phyloP scores from a whole-genome alignment of 1,284 basidiomycete species.

The Athelia sp. region DNA sequence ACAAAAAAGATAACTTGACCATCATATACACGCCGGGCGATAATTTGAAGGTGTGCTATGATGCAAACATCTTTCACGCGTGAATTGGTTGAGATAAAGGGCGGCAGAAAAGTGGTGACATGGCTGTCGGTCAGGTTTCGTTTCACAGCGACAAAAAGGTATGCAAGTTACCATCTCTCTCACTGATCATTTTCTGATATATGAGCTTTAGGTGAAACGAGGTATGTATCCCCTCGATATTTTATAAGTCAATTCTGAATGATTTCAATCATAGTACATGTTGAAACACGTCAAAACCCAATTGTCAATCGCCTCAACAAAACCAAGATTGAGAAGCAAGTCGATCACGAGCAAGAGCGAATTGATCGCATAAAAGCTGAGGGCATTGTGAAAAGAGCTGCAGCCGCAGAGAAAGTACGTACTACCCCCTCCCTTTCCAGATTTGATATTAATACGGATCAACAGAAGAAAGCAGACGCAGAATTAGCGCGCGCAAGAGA shows the following conservation, averaged over 20 bases:
- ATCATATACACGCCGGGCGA: conserved; percentile 92
- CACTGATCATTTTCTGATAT: background rate
- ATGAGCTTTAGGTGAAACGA: conserved; percentile 62
- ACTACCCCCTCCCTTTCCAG: background rate
- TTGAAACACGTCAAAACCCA: conserved; percentile 79
- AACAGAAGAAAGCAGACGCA: conserved; percentile 66
- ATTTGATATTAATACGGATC: background rate
- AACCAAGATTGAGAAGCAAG: conserved; percentile 80
- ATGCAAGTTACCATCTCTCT: conserved; percentile 11
- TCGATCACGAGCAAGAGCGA: conserved; percentile 89
- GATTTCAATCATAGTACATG: conserved; percentile 48
- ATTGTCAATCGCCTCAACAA: conserved; percentile 96
- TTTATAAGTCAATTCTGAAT: conserved; percentile 2
- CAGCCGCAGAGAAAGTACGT: conserved; percentile 57
- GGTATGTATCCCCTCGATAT: conserved; percentile 34
- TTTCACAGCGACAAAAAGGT: conserved; percentile 90
- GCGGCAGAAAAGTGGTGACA: conserved; percentile 87
- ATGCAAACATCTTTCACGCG: background rate
- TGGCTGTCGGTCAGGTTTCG: conserved; percentile 93
- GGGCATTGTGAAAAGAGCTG: conserved; percentile 59
- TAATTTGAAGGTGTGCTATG: conserved; percentile 71
- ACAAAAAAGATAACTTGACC: conserved; percentile 93
- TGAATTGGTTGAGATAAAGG: conserved; percentile 4
- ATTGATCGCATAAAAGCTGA: conserved; percentile 81
- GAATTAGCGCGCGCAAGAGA: conserved; percentile 64